Evolutionary conservation across 331 rosid genomes (phyloP), one percentile per base, ranked within the genome.

Genomic region (Quercus phellos): DNA sequence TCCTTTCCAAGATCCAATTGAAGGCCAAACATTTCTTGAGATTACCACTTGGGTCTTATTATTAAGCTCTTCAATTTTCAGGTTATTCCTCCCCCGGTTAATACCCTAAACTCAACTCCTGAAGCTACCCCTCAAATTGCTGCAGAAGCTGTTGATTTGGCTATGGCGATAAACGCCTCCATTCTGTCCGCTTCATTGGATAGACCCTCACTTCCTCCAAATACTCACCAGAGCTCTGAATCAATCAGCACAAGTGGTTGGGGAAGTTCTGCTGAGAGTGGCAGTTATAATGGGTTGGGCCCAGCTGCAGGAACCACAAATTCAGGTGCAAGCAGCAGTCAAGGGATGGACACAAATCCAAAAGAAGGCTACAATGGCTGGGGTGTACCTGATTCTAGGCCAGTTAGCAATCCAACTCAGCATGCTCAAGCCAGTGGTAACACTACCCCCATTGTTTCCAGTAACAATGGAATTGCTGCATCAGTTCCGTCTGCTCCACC

Each of bases 401-500:
- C 66, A 0, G 58, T 68, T 76, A 11, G 27, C 5, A 32, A 53
- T 34, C 5, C 34, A 63, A 51, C 55, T 35, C 46, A 55, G 17
- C 79, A 19, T 42, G 70, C 46, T 13, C 70, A 43, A 32, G 55
- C 35, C 60, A 54, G 27, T 29, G 42, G 13, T 60, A 63, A 27
- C 6, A 30, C 38, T 72, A 30, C 55, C 59, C 19, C 60, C 2
- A 63, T 55, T 70, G 74, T 50, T 50, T 27, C 64, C 10, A 2
- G 8, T 14, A 68, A 53, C 70, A 55, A 32, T 24, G 14, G 10
- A 69, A 30, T 10, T 55, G 55, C 53, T 18, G 14, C 43, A 29
- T 30, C 74, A 21, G 19, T 43, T 19, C 82, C 82, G 30, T 78
- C 82, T 43, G 77, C 78, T 53, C 81, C 88, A 35, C 83, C 81